Conservation (phyloP, 164 flowering plant genomes). For the Warburgia ugandensis region DNA sequence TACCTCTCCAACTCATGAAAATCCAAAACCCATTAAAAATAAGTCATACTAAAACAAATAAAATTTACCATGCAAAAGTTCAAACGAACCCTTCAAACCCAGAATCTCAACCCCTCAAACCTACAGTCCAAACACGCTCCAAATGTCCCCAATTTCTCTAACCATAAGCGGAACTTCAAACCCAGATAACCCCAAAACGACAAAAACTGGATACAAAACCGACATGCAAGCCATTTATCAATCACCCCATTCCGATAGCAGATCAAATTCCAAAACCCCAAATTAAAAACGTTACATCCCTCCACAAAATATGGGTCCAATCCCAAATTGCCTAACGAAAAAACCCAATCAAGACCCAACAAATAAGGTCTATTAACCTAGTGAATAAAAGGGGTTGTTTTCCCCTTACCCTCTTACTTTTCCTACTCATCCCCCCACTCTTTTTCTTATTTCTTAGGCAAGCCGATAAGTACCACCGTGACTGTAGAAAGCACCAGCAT, state of each 20-base stretch:
- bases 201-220: too few relatives aligned
- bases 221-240: background rate
- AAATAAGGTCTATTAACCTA: background rate
- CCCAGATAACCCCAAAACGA: too few relatives aligned
- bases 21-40: too few relatives aligned
- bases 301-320: background rate
- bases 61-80: too few relatives aligned
- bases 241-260: background rate
- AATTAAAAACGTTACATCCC: background rate
- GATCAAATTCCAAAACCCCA: conserved; percentile 1
- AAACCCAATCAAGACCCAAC: conserved; percentile 1
- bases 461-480: conserved; percentile 4
- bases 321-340: background rate
- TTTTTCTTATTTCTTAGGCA: background rate
- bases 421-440: background rate
- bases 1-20: too few relatives aligned
- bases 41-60: too few relatives aligned
- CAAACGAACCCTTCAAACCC: too few relatives aligned
- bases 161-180: too few relatives aligned
- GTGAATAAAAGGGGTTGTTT: background rate
- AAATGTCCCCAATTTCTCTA: too few relatives aligned
- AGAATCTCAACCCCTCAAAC: too few relatives aligned
- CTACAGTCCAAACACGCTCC: too few relatives aligned
- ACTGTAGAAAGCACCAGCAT: background rate
- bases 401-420: background rate